Conservation (phyloP, 2,329 filamentous ascomycete species). For the Scedosporium apiospermum region DNA sequence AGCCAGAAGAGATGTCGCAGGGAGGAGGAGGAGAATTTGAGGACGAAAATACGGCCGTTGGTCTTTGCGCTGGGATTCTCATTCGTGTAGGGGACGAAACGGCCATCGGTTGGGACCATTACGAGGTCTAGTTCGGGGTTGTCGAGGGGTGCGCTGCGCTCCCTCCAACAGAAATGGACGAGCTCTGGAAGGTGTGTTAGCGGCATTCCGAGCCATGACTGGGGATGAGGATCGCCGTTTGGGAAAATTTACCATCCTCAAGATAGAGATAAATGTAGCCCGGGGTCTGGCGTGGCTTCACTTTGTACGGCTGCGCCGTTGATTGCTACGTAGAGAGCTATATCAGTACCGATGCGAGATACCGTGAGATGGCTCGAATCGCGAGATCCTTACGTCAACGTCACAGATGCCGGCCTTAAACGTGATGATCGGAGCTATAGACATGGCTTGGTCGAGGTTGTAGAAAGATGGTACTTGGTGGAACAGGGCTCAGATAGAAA, state of each 20-base stretch:
- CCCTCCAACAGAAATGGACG: conserved; percentile 94
- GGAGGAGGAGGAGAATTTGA: conserved; percentile 90
- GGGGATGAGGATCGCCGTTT: neutral
- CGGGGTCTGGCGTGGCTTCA: conserved; percentile 61
- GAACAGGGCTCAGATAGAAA: neutral
- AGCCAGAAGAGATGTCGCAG: conserved; percentile 93
- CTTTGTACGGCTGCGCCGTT: conserved; percentile 51
- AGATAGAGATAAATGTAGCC: conserved; percentile 90
- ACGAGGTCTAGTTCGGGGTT: conserved; percentile 79
- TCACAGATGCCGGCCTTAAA: conserved; percentile 94
- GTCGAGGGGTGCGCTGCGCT: conserved; percentile 59
- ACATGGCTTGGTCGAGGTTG: conserved; percentile 46
- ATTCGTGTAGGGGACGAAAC: conserved; percentile 69
- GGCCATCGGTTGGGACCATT: conserved; percentile 85
- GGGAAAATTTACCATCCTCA: conserved; percentile 61
- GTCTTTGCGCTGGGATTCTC: conserved; percentile 53
- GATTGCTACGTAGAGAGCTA: conserved; percentile 5
- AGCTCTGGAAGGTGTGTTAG: conserved; percentile 48
- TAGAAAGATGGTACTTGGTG: neutral
- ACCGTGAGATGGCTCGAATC: neutral
- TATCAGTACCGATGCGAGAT: conserved; percentile 3
- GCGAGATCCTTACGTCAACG: conserved; percentile 54
- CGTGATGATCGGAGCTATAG: conserved; percentile 76
- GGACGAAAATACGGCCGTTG: conserved; percentile 82
- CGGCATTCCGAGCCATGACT: neutral